Base-by-base conservation (phyloP, 495 filamentous ascomycete genomes). In the Tuber magnatum region DNA sequence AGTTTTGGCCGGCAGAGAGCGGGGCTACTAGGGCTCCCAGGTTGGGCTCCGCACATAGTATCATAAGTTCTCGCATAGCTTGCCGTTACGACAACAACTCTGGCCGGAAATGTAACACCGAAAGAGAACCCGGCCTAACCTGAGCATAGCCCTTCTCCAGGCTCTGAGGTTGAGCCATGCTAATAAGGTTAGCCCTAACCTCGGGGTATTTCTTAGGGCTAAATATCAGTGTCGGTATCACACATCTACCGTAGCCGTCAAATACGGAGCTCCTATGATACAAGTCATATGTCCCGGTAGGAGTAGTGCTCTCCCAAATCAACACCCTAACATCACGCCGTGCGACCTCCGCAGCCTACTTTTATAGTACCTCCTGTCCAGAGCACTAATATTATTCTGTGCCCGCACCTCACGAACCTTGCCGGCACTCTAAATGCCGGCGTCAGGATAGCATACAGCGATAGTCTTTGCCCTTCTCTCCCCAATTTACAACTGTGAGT, bases 401-500 rank as follows among this genome's bases (percentile, higher is more conserved):
- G 78, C 82, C 86, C 39, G 87, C n/a, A n/a, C 83, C 75, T 88
- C 81, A 71, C 83, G 84, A 14, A 86, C 76, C 7, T 68, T 77
- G 0, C 77, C 81, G 0, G 86, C 86, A 69, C 48, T 74, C 70
- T 86, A 83, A 32, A 87, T 70, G 2, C 85, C 85, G 32, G 86
- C 80, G 56, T 84, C 85, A 0, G 85, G 79, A 1, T 86, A 71
- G 72, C 85, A 75, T 24, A 87, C 56, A 0, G 84, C 84, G 72
- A 87, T 79, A 0, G 82, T 83, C 69, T 85, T 80, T 24, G 81
- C 76, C 44, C 83, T 81, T 48, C 84, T 83, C 28, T 75, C 78
- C 86, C 3, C 86, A 87, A 73, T 87, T 88, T 10, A 87, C 82
- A 39, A 87, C 44, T 3, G 85, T 85, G 0, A 84, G 83, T 7